These are phyloP conservation scores for Naganishia vishniacii DNA, from an alignment of 768 basidiomycete species.

Conservation along the genomic window DNA sequence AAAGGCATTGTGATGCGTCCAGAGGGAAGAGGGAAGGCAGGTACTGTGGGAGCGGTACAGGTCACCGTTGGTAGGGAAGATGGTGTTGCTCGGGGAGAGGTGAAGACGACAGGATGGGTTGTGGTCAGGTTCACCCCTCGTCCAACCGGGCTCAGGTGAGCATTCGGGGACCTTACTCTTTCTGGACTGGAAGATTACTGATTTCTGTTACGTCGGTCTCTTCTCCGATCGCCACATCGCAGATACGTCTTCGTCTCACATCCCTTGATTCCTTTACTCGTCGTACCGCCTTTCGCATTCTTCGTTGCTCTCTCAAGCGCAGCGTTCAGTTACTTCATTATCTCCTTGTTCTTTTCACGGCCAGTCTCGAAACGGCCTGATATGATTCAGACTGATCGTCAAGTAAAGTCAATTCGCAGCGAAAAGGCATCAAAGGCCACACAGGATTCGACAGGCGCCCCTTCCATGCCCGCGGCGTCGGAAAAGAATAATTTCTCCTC, in stretches of 20 bases:
- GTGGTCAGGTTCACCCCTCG: conserved; percentile 41
- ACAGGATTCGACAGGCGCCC: too few species aligned
- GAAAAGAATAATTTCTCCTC: too few species aligned
- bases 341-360: conserved; percentile 30
- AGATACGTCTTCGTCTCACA: conserved; percentile 44
- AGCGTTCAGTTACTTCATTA: conserved; percentile 38
- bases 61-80: conserved; percentile 27
- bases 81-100: conserved; percentile 32
- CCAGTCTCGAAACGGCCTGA: neutral
- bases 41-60: conserved; percentile 20
- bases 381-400: too few species aligned
- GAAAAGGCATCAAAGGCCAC: too few species aligned
- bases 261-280: conserved; percentile 42
- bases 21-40: neutral
- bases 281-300: conserved; percentile 44
- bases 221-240: neutral
- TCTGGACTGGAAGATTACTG: too few species aligned
- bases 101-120: conserved; percentile 48
- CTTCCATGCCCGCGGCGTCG: too few species aligned
- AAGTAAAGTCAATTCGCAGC: too few species aligned
- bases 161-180: neutral
- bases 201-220: neutral
- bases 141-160: conserved; percentile 43
- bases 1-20: conserved; percentile 23
- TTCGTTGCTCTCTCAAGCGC: conserved; percentile 42